phyloP scores from a whole-genome alignment of 371 early-diverging fungal species.

The Quaeritorhiza haematococci region DNA sequence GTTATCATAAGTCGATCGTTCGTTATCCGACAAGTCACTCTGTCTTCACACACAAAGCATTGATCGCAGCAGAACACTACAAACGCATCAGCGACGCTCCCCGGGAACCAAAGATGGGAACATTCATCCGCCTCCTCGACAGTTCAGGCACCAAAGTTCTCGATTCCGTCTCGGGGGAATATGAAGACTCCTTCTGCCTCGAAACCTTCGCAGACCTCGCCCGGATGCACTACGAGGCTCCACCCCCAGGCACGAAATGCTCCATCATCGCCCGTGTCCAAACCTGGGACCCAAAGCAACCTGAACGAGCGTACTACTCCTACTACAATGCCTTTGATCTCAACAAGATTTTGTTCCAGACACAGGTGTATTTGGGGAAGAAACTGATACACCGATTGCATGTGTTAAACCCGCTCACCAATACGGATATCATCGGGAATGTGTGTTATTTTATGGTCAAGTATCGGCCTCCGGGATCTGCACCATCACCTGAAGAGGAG shows the following conservation, averaged over 20 bases:
- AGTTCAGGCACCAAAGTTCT: conserved; percentile 32
- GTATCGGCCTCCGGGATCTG: too few species aligned
- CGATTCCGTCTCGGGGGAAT: conserved; percentile 43
- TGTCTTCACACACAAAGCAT: too few species aligned
- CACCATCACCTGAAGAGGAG: background rate
- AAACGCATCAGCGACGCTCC: background rate
- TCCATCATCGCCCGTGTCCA: conserved; percentile 57
- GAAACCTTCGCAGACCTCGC: conserved; percentile 49
- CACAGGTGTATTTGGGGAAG: conserved; percentile 52
- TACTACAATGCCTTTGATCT: conserved; percentile 56
- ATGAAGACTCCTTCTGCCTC: conserved; percentile 48
- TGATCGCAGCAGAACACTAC: too few species aligned
- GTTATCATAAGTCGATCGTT: too few species aligned
- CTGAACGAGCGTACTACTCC: conserved; percentile 38
- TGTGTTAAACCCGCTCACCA: conserved; percentile 57
- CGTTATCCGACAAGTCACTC: too few species aligned
- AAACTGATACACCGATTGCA: conserved; percentile 53
- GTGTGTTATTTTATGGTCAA: conserved; percentile 51
- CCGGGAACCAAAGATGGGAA: conserved; percentile 10
- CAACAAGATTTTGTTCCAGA: conserved; percentile 59
- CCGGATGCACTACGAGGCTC: conserved; percentile 23
- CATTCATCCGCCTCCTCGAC: conserved; percentile 42
- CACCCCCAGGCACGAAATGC: conserved; percentile 9
- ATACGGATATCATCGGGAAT: conserved; percentile 59
- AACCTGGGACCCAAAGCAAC: conserved; percentile 56